A percentile compares a stretch with the other conserved stretches of the same genome.
These are phyloP conservation scores for Papiliotrema nemorosa DNA, from an alignment of 1,284 basidiomycete genomes.

Conservation along the genomic window DNA sequence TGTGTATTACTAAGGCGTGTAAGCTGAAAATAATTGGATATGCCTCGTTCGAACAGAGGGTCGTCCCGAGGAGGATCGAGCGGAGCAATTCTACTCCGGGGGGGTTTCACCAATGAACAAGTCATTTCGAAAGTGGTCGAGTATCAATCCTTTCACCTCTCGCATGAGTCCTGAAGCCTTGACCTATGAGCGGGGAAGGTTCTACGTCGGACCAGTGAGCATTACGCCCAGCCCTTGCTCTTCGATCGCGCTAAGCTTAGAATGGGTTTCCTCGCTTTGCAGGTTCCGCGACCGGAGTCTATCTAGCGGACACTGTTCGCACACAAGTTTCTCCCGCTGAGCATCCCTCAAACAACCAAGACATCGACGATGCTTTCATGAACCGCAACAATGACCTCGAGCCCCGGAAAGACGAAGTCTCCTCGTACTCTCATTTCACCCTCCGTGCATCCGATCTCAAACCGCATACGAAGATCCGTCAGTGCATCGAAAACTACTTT, in stretches of 20 bases:
- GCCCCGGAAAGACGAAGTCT: slow-evolving; percentile 5
- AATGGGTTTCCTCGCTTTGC: slow-evolving; percentile 27
- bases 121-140: neutral
- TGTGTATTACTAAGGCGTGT: no score
- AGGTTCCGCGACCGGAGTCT: slow-evolving; percentile 23
- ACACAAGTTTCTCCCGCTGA: slow-evolving; percentile 3
- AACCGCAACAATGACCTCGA: slow-evolving; percentile 1
- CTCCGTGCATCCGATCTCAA: slow-evolving; percentile 10
- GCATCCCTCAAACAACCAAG: slow-evolving; percentile 5
- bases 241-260: slow-evolving; percentile 2
- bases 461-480: slow-evolving; percentile 4
- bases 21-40: no score
- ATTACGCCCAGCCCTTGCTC: neutral
- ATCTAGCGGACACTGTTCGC: slow-evolving; percentile 21
- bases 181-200: slow-evolving; percentile 20
- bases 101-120: neutral
- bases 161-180: neutral
- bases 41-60: no score
- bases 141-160: neutral
- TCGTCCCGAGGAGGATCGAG: no score
- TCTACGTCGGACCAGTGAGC: slow-evolving; percentile 25
- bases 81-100: neutral
- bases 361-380: slow-evolving; percentile 1
- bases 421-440: slow-evolving; percentile 5
- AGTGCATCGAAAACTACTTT: slow-evolving; percentile 20